Percentiles rank a stretch among this genome's conserved stretches.
Evolutionary conservation across 495 filamentous ascomycete genomes (phyloP).

Genomic region (Pseudevernia furfuracea): DNA sequence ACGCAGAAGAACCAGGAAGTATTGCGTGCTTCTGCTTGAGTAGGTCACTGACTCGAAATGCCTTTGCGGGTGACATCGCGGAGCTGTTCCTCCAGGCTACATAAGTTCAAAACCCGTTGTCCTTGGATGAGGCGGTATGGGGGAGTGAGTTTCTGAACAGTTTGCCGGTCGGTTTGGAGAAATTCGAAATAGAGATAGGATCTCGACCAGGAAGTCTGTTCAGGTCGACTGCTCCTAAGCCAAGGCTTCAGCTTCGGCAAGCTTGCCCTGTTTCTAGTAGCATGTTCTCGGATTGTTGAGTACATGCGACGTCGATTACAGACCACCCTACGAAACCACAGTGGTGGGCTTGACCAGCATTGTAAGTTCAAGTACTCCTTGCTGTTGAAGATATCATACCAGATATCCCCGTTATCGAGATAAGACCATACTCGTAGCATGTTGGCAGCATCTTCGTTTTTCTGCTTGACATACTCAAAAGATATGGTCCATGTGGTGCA

Average conservation of each 20-base stretch:
- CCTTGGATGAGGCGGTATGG: too few species aligned
- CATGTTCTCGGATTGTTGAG: not conserved
- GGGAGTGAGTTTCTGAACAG: too few species aligned
- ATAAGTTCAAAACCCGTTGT: too few species aligned
- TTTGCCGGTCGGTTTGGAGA: too few species aligned
- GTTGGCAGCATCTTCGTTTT: slow-evolving; percentile 29
- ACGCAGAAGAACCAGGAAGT: too few species aligned
- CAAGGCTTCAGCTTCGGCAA: not conserved
- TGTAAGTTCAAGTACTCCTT: not conserved
- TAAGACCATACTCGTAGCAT: slow-evolving; percentile 34
- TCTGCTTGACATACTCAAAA: slow-evolving; percentile 27
- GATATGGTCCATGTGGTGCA: slow-evolving; percentile 32
- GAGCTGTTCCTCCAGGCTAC: too few species aligned
- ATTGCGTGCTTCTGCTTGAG: too few species aligned
- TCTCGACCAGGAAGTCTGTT: not conserved
- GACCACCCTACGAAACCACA: slow-evolving; percentile 7
- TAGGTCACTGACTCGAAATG: too few species aligned
- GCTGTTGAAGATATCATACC: slow-evolving; percentile 25
- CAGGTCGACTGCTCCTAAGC: not conserved
- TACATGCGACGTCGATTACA: too few species aligned
- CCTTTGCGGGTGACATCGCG: too few species aligned
- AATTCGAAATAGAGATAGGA: not conserved
- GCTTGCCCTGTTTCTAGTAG: not conserved
- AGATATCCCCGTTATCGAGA: slow-evolving; percentile 31
- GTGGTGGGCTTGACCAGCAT: not conserved